These are phyloP conservation scores for Solanum virginianum DNA, from an alignment of 257 asterid species.

Conservation along the genomic window DNA sequence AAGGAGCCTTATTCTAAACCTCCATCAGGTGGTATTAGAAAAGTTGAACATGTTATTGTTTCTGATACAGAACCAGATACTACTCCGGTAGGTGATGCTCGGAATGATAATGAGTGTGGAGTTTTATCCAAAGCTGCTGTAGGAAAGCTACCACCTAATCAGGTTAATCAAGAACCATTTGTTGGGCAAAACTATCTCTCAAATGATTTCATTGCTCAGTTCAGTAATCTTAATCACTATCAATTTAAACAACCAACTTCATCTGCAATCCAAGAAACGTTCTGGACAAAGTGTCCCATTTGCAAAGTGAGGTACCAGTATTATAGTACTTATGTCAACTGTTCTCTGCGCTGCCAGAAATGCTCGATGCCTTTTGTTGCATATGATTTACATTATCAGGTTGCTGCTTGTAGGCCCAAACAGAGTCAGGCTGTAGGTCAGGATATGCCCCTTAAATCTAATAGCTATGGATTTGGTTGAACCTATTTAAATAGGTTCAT, in stretches of 20 bases:
- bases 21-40: not conserved
- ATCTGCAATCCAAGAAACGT: constrained; percentile 12
- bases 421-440: constrained; percentile 12
- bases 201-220: constrained; percentile 17
- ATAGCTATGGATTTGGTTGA: too few species aligned
- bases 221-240: constrained; percentile 15
- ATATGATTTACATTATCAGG: constrained; percentile 27
- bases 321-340: constrained; percentile 14
- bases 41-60: too few species aligned
- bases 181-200: constrained; percentile 13
- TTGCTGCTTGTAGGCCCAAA: constrained; percentile 9
- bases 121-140: constrained; percentile 16
- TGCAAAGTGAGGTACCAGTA: constrained; percentile 31
- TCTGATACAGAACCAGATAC: too few species aligned
- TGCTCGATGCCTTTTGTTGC: constrained; percentile 25
- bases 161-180: constrained; percentile 11
- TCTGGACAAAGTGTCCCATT: constrained; percentile 52
- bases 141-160: constrained; percentile 28
- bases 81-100: too few species aligned
- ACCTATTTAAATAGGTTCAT: too few species aligned
- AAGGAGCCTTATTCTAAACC: not conserved
- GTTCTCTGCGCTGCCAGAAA: constrained; percentile 28
- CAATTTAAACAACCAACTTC: constrained; percentile 17
- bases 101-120: not conserved
- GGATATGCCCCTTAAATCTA: constrained; percentile 9